Percentiles rank a stretch among this genome's conserved stretches.
Conservation (phyloP, 2,329 filamentous ascomycete species). For the Scorias spongiosa region DNA sequence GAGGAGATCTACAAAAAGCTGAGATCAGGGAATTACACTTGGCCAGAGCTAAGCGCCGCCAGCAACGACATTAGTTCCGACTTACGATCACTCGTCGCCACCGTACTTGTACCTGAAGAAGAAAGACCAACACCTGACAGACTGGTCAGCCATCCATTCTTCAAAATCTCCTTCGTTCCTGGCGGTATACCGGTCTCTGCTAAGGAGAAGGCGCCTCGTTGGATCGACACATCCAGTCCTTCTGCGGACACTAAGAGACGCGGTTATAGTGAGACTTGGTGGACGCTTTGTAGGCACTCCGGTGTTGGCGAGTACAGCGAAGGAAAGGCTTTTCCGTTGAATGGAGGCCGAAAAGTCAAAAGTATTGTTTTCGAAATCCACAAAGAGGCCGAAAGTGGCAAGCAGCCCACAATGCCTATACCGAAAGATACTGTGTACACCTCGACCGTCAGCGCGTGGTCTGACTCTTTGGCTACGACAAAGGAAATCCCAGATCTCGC, state of each 20-base stretch:
- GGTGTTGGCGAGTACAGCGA: constrained; percentile 34
- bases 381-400: constrained; percentile 31
- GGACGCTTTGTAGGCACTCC: constrained; percentile 32
- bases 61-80: constrained; percentile 59
- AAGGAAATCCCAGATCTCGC: constrained; percentile 20
- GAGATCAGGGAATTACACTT: constrained; percentile 61
- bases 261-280: constrained; percentile 38
- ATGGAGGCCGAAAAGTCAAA: constrained; percentile 31
- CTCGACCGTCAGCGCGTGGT: constrained; percentile 19
- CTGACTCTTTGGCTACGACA: constrained; percentile 24
- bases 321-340: constrained; percentile 31
- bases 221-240: constrained; percentile 29
- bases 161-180: constrained; percentile 62
- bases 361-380: constrained; percentile 36
- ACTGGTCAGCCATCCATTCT: constrained; percentile 69
- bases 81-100: constrained; percentile 63
- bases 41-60: constrained; percentile 52
- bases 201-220: constrained; percentile 30
- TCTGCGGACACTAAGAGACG: constrained; percentile 27
- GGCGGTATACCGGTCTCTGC: constrained; percentile 30
- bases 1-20: constrained; percentile 66
- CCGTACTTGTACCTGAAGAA: constrained; percentile 61
- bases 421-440: constrained; percentile 33
- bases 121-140: constrained; percentile 58
- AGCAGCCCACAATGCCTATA: constrained; percentile 34